Evolutionary conservation across 1,139 yeast genomes (phyloP), one percentile per base, ranked within the genome.

Genomic region (Zygosaccharomyces pseudobailii): DNA sequence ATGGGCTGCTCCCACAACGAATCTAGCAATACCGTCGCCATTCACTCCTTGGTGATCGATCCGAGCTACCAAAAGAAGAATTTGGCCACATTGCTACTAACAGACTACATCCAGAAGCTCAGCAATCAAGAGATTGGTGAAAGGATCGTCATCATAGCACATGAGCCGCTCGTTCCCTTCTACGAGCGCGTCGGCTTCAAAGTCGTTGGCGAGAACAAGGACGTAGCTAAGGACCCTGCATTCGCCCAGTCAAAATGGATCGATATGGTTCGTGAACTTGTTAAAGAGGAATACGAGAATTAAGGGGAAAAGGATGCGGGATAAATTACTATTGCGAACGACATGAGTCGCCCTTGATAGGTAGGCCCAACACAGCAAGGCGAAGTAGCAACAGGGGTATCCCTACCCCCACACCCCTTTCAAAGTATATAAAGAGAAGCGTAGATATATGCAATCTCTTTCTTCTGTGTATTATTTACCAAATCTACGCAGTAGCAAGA

Each of bases 51-150:
- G 42, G 90, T 82, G 4, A 79, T 92, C 34, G 82, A 81, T 56
- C 87, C 92, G 25, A 81, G 81, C 37, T 87, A 82, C 78, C 88
- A 84, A 65, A 87, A 89, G 49, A 79, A 80, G 68, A 86, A 85
- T 61, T 73, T 92, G 52, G 97, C 95, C 7, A 81, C 95, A 13
- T 72, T 88, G 53, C 70, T 92, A 62, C 69, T 90, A 62, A 89
- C 86, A 58, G 98, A 92, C 69, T 92, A 87, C 69, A 79, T 90
- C 54, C 97, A 92, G 68, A 87, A 90, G 60, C 73, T 92, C 67
- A 80, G 89, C 38, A 88, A 89, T 64, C 95, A 88, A 63, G 88
- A 84, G 58, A 81, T 88, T 55, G 97, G 95, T 44, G 87, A 83
- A 56, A 77, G 80, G 58, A 81, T 92, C 46, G 78, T 83, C 4